Evolutionary conservation across 306 rosid genomes (phyloP).

Genomic region (Vigna mungo): DNA sequence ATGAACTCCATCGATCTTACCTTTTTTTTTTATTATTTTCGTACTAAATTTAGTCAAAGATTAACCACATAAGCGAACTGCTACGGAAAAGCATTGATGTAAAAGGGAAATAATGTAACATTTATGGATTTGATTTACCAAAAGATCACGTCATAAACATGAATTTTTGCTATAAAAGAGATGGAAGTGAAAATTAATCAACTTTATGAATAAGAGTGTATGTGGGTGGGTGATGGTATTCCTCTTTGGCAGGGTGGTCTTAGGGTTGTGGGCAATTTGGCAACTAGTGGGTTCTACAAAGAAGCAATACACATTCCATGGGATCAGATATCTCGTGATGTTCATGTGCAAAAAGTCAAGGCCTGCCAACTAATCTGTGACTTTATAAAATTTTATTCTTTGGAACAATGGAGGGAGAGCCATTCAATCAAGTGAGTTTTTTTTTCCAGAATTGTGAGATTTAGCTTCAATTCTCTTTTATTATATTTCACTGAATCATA

Average conservation of each 20-base stretch:
- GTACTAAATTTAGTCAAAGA: slow-evolving; percentile 25
- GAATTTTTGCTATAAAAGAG: too few relatives aligned
- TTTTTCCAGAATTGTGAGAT: slow-evolving; percentile 41
- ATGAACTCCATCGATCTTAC: background rate
- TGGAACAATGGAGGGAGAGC: background rate
- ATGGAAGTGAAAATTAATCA: background rate
- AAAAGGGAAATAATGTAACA: slow-evolving; percentile 5
- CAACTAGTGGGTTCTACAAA: slow-evolving; percentile 38
- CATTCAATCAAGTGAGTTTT: slow-evolving; percentile 42
- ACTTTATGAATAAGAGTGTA: background rate
- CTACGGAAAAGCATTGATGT: background rate
- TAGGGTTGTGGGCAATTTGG: slow-evolving; percentile 23
- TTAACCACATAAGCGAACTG: slow-evolving; percentile 12
- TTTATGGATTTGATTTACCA: background rate
- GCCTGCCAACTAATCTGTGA: slow-evolving; percentile 44
- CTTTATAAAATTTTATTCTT: slow-evolving; percentile 39
- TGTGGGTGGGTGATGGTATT: slow-evolving; percentile 1
- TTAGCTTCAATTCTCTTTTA: slow-evolving; percentile 42
- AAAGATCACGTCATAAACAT: background rate
- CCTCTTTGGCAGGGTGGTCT: slow-evolving; percentile 1
- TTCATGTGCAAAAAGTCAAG: slow-evolving; percentile 58
- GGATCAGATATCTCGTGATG: slow-evolving; percentile 51
- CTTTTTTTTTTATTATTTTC: too few relatives aligned
- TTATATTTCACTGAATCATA: slow-evolving; percentile 37
- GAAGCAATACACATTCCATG: slow-evolving; percentile 40